Base-by-base conservation (phyloP, 495 filamentous ascomycete genomes). In the Lophiotrema nucula region DNA sequence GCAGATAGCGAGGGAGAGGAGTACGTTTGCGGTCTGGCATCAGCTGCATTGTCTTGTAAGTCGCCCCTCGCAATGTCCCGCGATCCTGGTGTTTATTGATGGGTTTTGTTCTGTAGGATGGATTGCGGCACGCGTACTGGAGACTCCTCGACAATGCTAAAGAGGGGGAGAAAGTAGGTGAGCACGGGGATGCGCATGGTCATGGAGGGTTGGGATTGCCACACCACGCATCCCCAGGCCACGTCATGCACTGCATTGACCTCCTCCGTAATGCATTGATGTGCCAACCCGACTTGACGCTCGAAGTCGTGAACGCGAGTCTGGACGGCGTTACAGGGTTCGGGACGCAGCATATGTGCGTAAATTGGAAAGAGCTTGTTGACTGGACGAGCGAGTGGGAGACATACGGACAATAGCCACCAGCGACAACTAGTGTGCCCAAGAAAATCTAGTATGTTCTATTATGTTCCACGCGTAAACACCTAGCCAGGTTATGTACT, bases 81-180 rank as follows among this genome's bases (percentile, higher is more conserved):
- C 12, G 15, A 23, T 24, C 4, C 13, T 21, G 12, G 26, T 48
- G 3, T 42, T 15, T 19, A 19, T 27, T 6, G 21, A 3, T 6
- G 48, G 18, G 18, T 39, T n/a, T n/a, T n/a, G n/a, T n/a, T 43
- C 2, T 15, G 2, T 25, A 58, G 55, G 55, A 58, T 26, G 47
- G 55, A 26, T n/a, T 58, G 8, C 55, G 55, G 22, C 55, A 51
- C 16, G 55, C 28, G n/a, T 58, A 58, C 47, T 58, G 46, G 46
- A 28, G 46, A 4, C 22, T 58, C 33, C 38, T 31, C 24, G 45
- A 50, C 37, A 8, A n/a, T n/a, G n/a, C n/a, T n/a, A n/a, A n/a
- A n/a, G n/a, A n/a, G n/a, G n/a, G n/a, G n/a, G n/a, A n/a, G n/a
- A n/a, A n/a, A n/a, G n/a, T n/a, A 22, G 19, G 49, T 26, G 15